Conservation (phyloP, 331 rosid genomes). For the Cydonia oblonga region DNA sequence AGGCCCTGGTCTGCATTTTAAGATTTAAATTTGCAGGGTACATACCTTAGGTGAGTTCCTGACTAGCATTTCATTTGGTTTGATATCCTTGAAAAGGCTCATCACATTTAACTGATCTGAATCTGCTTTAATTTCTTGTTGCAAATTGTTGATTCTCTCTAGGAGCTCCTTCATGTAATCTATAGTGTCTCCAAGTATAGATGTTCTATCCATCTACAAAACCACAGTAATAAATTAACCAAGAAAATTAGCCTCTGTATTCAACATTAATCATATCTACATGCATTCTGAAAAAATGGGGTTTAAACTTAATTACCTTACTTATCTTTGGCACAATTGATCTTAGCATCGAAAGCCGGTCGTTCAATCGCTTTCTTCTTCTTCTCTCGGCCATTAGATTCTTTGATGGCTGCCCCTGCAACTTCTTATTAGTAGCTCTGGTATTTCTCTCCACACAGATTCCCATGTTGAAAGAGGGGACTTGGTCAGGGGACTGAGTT, state of each 20-base stretch:
- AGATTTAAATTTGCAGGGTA: not conserved
- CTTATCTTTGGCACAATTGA: slow-evolving; percentile 95
- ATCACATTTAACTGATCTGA: slow-evolving; percentile 24
- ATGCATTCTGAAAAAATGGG: not conserved
- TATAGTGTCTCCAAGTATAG: slow-evolving; percentile 87
- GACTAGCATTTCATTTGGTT: slow-evolving; percentile 50
- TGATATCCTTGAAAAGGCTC: slow-evolving; percentile 39
- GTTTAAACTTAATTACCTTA: slow-evolving; percentile 33
- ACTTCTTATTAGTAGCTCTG: slow-evolving; percentile 36
- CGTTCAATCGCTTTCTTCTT: slow-evolving; percentile 76
- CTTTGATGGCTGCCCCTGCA: slow-evolving; percentile 90
- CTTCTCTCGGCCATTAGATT: slow-evolving; percentile 96
- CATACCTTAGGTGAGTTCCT: slow-evolving; percentile 82
- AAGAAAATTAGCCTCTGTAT: slow-evolving; percentile 13
- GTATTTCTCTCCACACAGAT: slow-evolving; percentile 33
- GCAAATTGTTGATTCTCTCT: slow-evolving; percentile 57
- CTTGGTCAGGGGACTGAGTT: slow-evolving; percentile 49
- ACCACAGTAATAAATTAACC: not conserved
- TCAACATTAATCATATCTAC: not conserved
- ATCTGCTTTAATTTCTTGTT: slow-evolving; percentile 30
- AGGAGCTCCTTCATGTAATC: slow-evolving; percentile 89
- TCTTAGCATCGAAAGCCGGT: slow-evolving; percentile 89
- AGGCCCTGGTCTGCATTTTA: no score
- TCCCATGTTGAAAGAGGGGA: slow-evolving; percentile 33
- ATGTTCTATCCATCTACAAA: slow-evolving; percentile 80